A percentile compares a stretch with the other conserved stretches of the same genome.
These are phyloP conservation scores for Ceratocystis alfenasii DNA, from an alignment of 2,329 filamentous ascomycete species.

Conservation along the genomic window DNA sequence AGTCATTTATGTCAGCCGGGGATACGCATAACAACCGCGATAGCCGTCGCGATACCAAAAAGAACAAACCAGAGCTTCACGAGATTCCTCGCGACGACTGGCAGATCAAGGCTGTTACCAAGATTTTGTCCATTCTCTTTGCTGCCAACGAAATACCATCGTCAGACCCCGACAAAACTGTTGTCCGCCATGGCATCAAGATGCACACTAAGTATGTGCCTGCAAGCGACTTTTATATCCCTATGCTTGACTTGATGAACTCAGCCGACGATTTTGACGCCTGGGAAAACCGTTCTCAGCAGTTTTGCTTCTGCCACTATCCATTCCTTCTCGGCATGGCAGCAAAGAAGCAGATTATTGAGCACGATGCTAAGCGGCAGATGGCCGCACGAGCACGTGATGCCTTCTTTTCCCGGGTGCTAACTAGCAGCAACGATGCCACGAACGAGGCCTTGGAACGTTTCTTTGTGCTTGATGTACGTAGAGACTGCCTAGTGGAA, in stretches of 20 bases:
- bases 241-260: constrained; percentile 65
- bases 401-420: constrained; percentile 81
- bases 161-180: constrained; percentile 21
- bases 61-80: not conserved
- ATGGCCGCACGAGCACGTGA: constrained; percentile 83
- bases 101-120: constrained; percentile 73
- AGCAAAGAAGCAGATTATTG: constrained; percentile 81
- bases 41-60: constrained; percentile 2
- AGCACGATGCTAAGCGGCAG: constrained; percentile 75
- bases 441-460: constrained; percentile 47
- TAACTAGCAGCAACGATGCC: constrained; percentile 51
- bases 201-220: constrained; percentile 56
- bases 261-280: constrained; percentile 74
- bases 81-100: constrained; percentile 52
- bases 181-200: constrained; percentile 28
- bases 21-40: not conserved
- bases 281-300: constrained; percentile 74
- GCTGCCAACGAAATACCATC: constrained; percentile 57
- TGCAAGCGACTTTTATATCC: constrained; percentile 79
- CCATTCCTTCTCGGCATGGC: constrained; percentile 86
- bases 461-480: constrained; percentile 58
- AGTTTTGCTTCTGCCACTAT: constrained; percentile 53
- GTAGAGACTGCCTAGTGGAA: constrained; percentile 75
- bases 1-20: constrained; percentile 9
- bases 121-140: constrained; percentile 70